Evolutionary conservation across 371 early-diverging fungal species (phyloP).

Genomic region (Mortierella sp.): DNA sequence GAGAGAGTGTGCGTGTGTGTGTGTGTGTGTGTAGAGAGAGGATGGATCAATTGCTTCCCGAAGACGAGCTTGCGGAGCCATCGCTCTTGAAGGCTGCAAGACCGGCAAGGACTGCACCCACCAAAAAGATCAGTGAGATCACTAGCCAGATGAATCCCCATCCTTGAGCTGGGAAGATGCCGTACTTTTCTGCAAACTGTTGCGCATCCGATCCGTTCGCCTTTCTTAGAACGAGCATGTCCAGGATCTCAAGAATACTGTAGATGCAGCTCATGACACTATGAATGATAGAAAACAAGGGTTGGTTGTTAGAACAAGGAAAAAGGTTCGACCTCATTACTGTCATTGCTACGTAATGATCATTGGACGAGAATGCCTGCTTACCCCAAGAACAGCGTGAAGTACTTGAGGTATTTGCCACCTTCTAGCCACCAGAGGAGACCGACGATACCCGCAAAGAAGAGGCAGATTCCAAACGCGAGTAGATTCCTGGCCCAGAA

Average conservation of each 20-base stretch:
- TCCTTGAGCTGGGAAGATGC: conserved; percentile 80
- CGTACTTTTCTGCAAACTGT: conserved; percentile 85
- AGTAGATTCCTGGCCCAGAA: conserved; percentile 92
- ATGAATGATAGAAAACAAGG: neutral
- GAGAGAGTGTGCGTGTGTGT: no score
- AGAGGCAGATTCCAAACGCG: conserved; percentile 81
- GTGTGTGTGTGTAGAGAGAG: no score
- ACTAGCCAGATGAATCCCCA: conserved; percentile 95
- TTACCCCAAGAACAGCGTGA: conserved; percentile 91
- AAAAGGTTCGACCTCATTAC: no score
- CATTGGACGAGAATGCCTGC: conserved; percentile 4
- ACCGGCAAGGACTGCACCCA: conserved; percentile 81
- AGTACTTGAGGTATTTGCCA: conserved; percentile 81
- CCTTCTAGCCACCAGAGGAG: conserved; percentile 87
- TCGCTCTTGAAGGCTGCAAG: conserved; percentile 79
- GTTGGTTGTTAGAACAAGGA: no score
- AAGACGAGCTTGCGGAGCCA: conserved; percentile 8
- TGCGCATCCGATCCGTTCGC: conserved; percentile 94
- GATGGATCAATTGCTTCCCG: neutral
- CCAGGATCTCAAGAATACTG: conserved; percentile 94
- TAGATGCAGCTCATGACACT: conserved; percentile 93
- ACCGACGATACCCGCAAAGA: conserved; percentile 84
- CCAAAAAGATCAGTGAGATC: conserved; percentile 83
- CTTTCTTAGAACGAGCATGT: conserved; percentile 90
- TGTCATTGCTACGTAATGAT: no score